Evolutionary conservation across 352 stramenopile species (phyloP).

Genomic region (Globisporangium emineosum): DNA sequence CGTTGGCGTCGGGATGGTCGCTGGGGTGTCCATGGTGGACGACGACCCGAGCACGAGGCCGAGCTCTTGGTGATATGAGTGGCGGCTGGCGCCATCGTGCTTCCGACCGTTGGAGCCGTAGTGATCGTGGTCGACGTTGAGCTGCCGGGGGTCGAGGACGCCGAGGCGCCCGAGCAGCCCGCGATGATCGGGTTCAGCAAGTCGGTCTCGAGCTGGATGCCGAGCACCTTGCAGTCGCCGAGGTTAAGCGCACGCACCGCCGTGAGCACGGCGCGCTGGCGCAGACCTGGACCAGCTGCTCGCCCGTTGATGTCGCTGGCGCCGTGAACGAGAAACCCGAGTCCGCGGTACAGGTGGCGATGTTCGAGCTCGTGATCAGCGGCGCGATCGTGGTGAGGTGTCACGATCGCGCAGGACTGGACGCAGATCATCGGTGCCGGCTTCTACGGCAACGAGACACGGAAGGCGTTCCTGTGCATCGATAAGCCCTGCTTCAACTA

Average conservation of each 20-base stretch:
- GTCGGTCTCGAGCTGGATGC: constrained; percentile 22
- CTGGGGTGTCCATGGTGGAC: background rate
- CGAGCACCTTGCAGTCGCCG: constrained; percentile 29
- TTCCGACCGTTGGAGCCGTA: background rate
- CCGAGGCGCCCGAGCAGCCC: background rate
- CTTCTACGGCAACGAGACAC: too few relatives aligned
- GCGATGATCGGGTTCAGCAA: constrained; percentile 20
- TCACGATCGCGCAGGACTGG: too few relatives aligned
- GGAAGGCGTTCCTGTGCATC: too few relatives aligned
- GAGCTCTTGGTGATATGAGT: background rate
- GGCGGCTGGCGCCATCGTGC: background rate
- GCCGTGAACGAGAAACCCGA: constrained; percentile 27
- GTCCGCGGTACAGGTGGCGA: constrained; percentile 12
- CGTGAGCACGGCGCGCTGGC: constrained; percentile 16
- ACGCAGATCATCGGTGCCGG: too few relatives aligned
- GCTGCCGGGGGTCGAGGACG: background rate
- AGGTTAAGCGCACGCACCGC: constrained; percentile 20
- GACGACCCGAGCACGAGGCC: background rate
- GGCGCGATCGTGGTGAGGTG: constrained; percentile 14
- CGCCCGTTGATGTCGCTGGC: constrained; percentile 1
- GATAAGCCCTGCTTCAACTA: too few relatives aligned
- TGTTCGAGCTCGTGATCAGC: constrained; percentile 6
- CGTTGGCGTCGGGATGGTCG: background rate
- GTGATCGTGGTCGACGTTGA: constrained; percentile 1
- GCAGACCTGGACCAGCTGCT: constrained; percentile 23